Evolutionary conservation across 1,139 yeast genomes (phyloP), one percentile per base, ranked within the genome.

Genomic region (Suhomyces guaymorum): DNA sequence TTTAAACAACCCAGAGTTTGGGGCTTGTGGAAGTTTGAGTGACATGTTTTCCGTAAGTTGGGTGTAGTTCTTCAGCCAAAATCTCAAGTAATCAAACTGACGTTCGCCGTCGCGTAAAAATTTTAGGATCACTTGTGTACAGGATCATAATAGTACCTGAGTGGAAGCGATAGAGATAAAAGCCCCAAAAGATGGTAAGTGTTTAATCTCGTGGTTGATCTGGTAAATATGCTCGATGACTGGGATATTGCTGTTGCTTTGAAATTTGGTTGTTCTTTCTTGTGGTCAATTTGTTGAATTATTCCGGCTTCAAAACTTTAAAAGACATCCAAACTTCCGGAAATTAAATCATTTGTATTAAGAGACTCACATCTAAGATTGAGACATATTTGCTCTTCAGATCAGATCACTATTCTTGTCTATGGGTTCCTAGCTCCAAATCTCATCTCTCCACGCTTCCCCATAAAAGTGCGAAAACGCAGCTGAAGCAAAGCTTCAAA

Each of bases 1-100:
- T 60, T 92, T 94, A 71, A 92, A 92, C 32, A 92, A 75, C 44
- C 96, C 96, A 26, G 96, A 75, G 49, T 87, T 87, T 34, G 98
- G 97, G 39, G 95, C 96, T 52, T 80, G 82, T 31, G 98, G 98
- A 45, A 92, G 71, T 64, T 87, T 85, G 46, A 92, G 73, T 34
- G 97, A 87, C 97, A 90, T 90, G 31, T 30, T 39, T 27, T 20
- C 29, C 23, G n/a, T 7, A 20, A 20, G 12, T 7, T 5, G 19
- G 5, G 19, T 17, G 8, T 8, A 6, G 8, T 17, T 17, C 19
- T 5, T 17, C 8, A 17, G 7, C 8, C 19, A 17, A 17, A 20
- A n/a, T 7, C 23, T 20, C n/a, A 20, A 26, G 28, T 18, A 18
- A 20, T 19, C 13, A 24, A 27, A 8, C 15, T 26, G 29, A 17